phyloP scores from a whole-genome alignment of 768 basidiomycete genomes.

The Boletus tomentosulus region DNA sequence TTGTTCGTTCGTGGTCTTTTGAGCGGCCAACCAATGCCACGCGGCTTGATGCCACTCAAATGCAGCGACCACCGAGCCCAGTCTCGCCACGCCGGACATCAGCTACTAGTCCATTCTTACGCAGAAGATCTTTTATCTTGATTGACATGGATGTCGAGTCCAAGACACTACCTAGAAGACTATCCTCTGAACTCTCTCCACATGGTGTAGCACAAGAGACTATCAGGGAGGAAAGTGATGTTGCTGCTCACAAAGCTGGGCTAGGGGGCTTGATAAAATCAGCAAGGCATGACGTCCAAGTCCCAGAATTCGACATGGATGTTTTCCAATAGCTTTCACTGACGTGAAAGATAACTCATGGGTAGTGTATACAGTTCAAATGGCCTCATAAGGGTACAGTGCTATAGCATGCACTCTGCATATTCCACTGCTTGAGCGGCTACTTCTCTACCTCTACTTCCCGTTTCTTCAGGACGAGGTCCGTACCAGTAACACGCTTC shows the following conservation, averaged over 20 bases:
- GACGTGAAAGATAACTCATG: background rate
- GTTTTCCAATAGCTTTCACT: constrained; percentile 45
- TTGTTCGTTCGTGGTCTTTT: constrained; percentile 90
- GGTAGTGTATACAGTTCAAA: constrained; percentile 5
- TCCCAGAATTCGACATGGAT: constrained; percentile 86
- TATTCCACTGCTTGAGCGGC: constrained; percentile 8
- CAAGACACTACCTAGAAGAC: constrained; percentile 50
- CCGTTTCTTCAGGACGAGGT: constrained; percentile 84
- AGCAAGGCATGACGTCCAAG: constrained; percentile 82
- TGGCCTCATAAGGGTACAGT: constrained; percentile 11
- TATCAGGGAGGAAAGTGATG: constrained; percentile 49
- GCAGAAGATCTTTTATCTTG: constrained; percentile 68
- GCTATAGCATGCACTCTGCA: constrained; percentile 2
- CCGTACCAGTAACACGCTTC: constrained; percentile 76
- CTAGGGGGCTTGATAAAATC: constrained; percentile 84
- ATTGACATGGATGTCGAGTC: constrained; percentile 86
- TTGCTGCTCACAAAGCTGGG: constrained; percentile 63
- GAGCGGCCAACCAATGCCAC: constrained; percentile 59
- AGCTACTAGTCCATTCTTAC: constrained; percentile 48
- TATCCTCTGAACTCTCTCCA: constrained; percentile 41
- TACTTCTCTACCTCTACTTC: constrained; percentile 62
- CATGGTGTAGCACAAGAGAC: constrained; percentile 25
- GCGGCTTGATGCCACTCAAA: constrained; percentile 9
- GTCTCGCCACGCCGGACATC: constrained; percentile 43
- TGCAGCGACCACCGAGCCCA: constrained; percentile 39